Evolutionary conservation across 371 early-diverging fungal genomes (phyloP), one percentile per base, ranked within the genome.

Genomic region (Haplosporangium sp.): DNA sequence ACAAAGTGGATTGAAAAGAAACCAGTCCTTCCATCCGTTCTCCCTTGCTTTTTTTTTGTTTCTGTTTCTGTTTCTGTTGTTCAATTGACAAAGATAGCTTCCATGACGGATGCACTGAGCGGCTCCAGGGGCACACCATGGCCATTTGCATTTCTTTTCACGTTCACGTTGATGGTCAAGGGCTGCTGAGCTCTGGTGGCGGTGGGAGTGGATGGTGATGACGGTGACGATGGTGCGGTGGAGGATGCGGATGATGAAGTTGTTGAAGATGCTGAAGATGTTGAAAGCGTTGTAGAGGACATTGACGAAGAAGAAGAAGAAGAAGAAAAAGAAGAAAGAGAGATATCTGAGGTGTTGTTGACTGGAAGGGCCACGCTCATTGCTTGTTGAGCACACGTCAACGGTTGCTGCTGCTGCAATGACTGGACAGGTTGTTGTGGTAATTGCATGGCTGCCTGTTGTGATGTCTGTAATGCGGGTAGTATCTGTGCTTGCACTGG

Each of bases 71-170:
- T 21, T 43, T 45, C 12, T 21, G 9, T 9, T 1, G 20, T 55
- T 64, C 58, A 75, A 59, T 76, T 76, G 63, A 76, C 71, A 50
- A 41, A 66, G 37, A 76, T 45, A n/a, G 76, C 69, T 51, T 59
- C 76, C 55, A 69, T 65, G n/a, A n/a, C n/a, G 11, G 69, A 59
- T n/a, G 71, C 56, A n/a, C 57, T 59, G 21, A 74, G 29, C 55
- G 68, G 20, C 18, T 63, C 68, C 12, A 74, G 18, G 20, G 67
- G 64, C 37, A 70, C 9, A 7, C 59, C 60, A 40, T 53, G 55
- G 47, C 40, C 14, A 59, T 53, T 56, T 41, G 57, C 45, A 45
- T 16, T 13, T 16, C 13, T 45, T 16, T 10, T 45, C 45, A 16
- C 10, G 45, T 10, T 45, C 45, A 16, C 45, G 45, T 16, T 45